Evolutionary conservation across 371 early-diverging fungal species (phyloP), one percentile per base, ranked within the genome.

Genomic region (Syncephalastrum sp.): DNA sequence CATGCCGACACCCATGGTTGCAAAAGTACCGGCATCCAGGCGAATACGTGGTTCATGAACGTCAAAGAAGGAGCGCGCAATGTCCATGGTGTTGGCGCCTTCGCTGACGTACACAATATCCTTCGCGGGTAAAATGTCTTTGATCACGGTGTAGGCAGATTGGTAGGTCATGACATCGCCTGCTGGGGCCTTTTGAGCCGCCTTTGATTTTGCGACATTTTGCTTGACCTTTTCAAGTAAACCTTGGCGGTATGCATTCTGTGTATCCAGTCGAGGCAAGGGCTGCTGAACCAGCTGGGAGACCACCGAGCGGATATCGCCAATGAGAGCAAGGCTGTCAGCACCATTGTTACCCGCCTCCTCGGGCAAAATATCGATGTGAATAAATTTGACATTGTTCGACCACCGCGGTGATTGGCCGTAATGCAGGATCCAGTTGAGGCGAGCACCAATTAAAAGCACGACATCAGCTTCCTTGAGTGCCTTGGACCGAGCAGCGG

Each of bases 1-100:
- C 75, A 89, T 72, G 23, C 91, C 91, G n/a, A 89, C 85, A 16
- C 91, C 91, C 91, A 92, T 91, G 17, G 90, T 89, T 5, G 86
- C 91, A 51, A 85, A 83, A 0, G 91, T 91, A 48, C 82, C 84
- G 51, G 91, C 90, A 69, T 92, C 92, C 29, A 92, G 64, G 21
- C 92, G 79, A 41, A 76, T 75, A 8, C 92, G 74, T 13, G 92
- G 91, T 27, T 71, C 56, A 33, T 77, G 66, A 1, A 89, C 78
- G 59, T 85, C 86, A 68, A 87, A 87, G 54, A 87, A 79, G 0
- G 84, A 84, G 29, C 92, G 77, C 1, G 83, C 91, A 65, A 92
- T 91, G 62, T 92, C 92, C 92, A 92, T 91, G 0, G 92, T 91
- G 53, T 91, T 91, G 12, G 91, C 90, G 47, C 92, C 92, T 69